A percentile compares a stretch with the other conserved stretches of the same genome.
Conservation (phyloP, 441 rosid species). For the Euphorbia celastroides region DNA sequence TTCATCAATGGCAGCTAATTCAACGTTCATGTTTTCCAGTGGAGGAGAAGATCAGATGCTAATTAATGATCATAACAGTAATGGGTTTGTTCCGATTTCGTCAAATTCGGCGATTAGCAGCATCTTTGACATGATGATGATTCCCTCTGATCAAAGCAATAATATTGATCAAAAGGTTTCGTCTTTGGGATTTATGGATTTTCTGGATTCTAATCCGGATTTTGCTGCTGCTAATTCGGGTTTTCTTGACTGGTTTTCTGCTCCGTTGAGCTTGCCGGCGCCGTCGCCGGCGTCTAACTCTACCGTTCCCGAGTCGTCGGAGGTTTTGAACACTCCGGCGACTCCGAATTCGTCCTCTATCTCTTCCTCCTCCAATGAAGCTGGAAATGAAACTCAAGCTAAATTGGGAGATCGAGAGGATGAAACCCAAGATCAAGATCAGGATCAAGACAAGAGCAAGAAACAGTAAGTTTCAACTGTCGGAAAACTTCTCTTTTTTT, state of each 20-base stretch:
- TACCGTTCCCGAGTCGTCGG: constrained; percentile 54
- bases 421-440: constrained; percentile 26
- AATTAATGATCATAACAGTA: neutral
- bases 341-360: constrained; percentile 81
- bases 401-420: constrained; percentile 37
- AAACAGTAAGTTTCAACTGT: constrained; percentile 41
- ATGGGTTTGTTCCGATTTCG: constrained; percentile 10
- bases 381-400: constrained; percentile 26
- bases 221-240: constrained; percentile 32
- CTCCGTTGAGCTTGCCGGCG: constrained; percentile 9
- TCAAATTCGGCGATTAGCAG: constrained; percentile 10
- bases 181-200: constrained; percentile 40
- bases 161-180: constrained; percentile 24
- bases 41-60: constrained; percentile 5
- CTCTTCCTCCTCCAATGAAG: constrained; percentile 76
- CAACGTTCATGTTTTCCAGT: constrained; percentile 25
- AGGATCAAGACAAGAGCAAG: constrained; percentile 37
- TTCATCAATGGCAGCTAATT: constrained; percentile 40
- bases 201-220: constrained; percentile 41
- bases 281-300: constrained; percentile 31
- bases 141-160: neutral
- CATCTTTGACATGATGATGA: constrained; percentile 49
- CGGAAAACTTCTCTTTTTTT: neutral
- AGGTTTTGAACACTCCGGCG: constrained; percentile 65
- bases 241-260: constrained; percentile 47